Conservation (phyloP, 2,329 filamentous ascomycete genomes). For the Aspergillus hortae region DNA sequence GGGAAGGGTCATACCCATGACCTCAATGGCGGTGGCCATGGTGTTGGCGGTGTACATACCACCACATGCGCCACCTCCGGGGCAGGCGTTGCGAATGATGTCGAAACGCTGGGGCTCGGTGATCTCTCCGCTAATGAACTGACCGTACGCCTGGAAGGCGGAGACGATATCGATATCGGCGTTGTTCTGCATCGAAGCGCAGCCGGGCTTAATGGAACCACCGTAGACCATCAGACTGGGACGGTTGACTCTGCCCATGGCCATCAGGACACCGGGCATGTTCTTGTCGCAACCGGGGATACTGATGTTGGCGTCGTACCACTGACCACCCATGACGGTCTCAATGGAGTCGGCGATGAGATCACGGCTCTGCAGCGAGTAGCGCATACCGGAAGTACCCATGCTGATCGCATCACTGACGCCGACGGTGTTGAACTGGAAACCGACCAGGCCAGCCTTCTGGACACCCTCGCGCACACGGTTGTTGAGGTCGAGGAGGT, state of each 20-base stretch:
- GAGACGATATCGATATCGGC: conserved; percentile 88
- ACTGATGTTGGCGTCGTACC: conserved; percentile 97
- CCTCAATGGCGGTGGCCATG: conserved; percentile 71
- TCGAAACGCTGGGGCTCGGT: conserved; percentile 88
- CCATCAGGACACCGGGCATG: conserved; percentile 90
- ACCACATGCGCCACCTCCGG: conserved; percentile 77
- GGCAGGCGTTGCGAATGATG: conserved; percentile 89
- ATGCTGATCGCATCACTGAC: conserved; percentile 98
- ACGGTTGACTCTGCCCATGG: conserved; percentile 91
- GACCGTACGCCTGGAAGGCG: conserved; percentile 95
- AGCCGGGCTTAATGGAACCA: conserved; percentile 88
- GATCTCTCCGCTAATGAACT: conserved; percentile 89
- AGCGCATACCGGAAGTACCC: conserved; percentile 96
- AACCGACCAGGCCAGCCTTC: conserved; percentile 77
- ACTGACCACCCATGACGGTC: conserved; percentile 98
- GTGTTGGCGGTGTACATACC: conserved; percentile 82
- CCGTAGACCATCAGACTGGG: conserved; percentile 98
- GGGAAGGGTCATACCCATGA: conserved; percentile 74
- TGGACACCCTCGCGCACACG: conserved; percentile 69
- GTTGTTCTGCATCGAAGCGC: conserved; percentile 69
- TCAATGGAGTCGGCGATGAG: conserved; percentile 98
- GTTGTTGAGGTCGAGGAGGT: conserved; percentile 83
- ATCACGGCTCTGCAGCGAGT: conserved; percentile 89
- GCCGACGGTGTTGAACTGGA: conserved; percentile 98
- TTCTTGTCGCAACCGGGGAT: conserved; percentile 99